Conservation (phyloP, 2,329 filamentous ascomycete species). For the Fusarium falciforme region DNA sequence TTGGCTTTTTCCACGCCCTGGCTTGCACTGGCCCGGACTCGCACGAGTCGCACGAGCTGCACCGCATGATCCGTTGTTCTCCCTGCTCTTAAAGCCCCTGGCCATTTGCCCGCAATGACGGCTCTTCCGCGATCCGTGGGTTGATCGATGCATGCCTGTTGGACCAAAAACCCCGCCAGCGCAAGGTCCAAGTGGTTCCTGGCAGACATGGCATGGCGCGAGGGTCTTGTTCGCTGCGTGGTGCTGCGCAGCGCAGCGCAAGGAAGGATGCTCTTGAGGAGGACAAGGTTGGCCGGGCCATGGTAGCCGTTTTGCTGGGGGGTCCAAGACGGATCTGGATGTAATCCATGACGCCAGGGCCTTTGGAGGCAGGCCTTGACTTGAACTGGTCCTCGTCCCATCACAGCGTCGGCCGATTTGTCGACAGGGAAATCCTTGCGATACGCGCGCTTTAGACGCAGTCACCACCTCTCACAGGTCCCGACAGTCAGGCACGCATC, state of each 20-base stretch:
- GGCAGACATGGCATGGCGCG: not conserved
- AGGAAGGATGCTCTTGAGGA: not conserved
- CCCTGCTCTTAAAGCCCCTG: not conserved
- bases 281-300: not conserved
- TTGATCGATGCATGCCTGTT: conserved; percentile 11
- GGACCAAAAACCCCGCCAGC: not conserved
- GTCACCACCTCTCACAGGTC: not conserved
- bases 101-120: not conserved
- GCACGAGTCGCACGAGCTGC: conserved; percentile 35
- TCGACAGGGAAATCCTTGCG: conserved; percentile 4
- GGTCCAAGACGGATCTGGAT: conserved; percentile 3
- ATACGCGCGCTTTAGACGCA: conserved; percentile 3
- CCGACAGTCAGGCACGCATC: not conserved
- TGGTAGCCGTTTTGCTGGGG: not conserved
- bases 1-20: conserved; percentile 31
- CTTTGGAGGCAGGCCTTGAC: not conserved
- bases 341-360: not conserved
- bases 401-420: conserved; percentile 1
- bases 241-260: not conserved
- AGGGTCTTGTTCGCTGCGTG: not conserved
- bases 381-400: conserved; percentile 1
- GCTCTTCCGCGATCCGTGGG: conserved; percentile 3
- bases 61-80: conserved; percentile 33
- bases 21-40: conserved; percentile 35
- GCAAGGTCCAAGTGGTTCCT: conserved; percentile 9